Evolutionary conservation across 257 asterid species (phyloP).

Genomic region (Scutellaria barbata): DNA sequence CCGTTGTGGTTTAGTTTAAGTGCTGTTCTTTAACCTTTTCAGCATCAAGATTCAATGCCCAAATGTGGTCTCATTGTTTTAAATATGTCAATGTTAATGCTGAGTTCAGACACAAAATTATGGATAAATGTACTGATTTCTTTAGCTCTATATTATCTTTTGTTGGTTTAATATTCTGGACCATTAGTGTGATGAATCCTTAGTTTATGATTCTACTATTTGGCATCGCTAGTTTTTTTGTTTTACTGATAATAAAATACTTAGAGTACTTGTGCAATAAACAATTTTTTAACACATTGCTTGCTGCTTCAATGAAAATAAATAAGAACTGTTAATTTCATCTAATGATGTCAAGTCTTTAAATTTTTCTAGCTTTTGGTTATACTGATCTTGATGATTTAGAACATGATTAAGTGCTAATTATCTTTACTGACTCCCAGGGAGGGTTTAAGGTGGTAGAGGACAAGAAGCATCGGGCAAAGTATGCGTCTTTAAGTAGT

Average conservation of each 20-base stretch:
- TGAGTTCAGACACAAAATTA: not conserved
- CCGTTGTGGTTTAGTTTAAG: not conserved
- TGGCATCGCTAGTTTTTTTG: conserved; percentile 7
- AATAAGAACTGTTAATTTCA: not conserved
- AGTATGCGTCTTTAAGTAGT: conserved; percentile 63
- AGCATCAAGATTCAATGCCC: not conserved
- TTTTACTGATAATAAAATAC: not conserved
- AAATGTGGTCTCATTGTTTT: not conserved
- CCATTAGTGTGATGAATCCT: not conserved
- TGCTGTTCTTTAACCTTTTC: not conserved
- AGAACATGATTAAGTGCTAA: not conserved
- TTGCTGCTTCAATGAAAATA: no score
- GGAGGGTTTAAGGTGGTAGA: conserved; percentile 91
- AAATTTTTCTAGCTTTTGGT: not conserved
- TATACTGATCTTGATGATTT: conserved; percentile 10
- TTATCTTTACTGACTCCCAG: conserved; percentile 43
- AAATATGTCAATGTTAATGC: not conserved
- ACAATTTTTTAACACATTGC: not conserved
- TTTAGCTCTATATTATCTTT: not conserved
- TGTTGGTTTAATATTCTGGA: not conserved
- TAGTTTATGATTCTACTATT: conserved; percentile 4
- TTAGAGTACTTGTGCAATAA: not conserved
- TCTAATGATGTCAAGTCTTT: not conserved
- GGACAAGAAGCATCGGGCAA: conserved; percentile 87
- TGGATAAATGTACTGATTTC: conserved; percentile 13